Conservation (phyloP, 1,284 basidiomycete genomes). For the Salmacisia buchloeana region DNA sequence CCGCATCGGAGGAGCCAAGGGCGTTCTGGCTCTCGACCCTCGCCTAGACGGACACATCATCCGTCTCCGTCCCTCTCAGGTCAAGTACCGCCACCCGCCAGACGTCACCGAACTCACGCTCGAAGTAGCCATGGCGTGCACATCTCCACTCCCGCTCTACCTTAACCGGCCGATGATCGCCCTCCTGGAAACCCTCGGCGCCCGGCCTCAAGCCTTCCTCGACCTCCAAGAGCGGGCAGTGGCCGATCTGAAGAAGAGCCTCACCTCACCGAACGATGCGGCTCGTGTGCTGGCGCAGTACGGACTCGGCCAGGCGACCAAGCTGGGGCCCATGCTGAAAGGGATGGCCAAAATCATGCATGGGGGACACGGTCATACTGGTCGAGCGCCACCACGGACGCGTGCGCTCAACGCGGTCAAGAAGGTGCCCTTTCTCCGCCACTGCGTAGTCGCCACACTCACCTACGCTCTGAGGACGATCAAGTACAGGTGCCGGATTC, state of each 20-base stretch:
- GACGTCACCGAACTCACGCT: constrained; percentile 59
- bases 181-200: constrained; percentile 64
- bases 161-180: constrained; percentile 59
- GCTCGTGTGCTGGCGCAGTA: constrained; percentile 56
- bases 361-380: no score
- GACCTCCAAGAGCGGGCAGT: constrained; percentile 60
- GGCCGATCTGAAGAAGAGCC: constrained; percentile 55
- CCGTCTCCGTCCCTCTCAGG: constrained; percentile 66
- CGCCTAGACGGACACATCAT: constrained; percentile 57
- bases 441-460: constrained; percentile 58
- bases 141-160: constrained; percentile 56
- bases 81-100: constrained; percentile 58
- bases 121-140: constrained; percentile 65
- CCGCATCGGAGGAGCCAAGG: constrained; percentile 70
- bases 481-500: constrained; percentile 64
- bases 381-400: constrained; percentile 48
- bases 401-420: constrained; percentile 51
- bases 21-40: constrained; percentile 64
- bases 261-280: constrained; percentile 57
- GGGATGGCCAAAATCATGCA: no score
- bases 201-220: constrained; percentile 58
- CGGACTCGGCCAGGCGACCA: constrained; percentile 58
- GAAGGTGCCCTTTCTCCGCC: constrained; percentile 60
- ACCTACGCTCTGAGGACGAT: constrained; percentile 64
- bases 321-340: constrained; percentile 57